Evolutionary conservation across 805 yeast genomes (phyloP).

Genomic region (Hanseniaspora occidentalis): DNA sequence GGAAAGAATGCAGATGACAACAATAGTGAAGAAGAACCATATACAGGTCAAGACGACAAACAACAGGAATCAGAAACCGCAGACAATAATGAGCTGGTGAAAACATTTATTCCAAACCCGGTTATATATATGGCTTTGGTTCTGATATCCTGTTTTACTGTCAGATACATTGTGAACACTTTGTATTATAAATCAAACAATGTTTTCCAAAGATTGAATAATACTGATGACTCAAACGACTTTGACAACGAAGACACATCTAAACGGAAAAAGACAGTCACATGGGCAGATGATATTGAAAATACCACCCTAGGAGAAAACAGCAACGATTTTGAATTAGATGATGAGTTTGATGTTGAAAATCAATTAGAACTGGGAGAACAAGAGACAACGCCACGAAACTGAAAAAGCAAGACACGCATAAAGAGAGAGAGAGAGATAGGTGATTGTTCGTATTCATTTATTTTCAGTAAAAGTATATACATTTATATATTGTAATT

Average conservation of each 20-base stretch:
- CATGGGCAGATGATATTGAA: neutral
- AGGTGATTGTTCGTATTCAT: neutral
- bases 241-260: neutral
- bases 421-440: no score
- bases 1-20: neutral
- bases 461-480: no score
- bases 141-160: neutral
- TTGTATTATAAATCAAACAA: neutral
- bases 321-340: neutral
- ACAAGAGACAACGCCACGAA: neutral
- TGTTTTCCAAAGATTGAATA: neutral
- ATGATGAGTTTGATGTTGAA: neutral
- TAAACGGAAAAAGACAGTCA: neutral
- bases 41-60: neutral
- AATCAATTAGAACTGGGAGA: neutral
- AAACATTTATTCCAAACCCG: no score
- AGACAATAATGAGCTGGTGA: neutral
- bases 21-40: neutral
- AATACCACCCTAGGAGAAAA: neutral
- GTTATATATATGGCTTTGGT: neutral
- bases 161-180: neutral
- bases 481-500: constrained; percentile 5
- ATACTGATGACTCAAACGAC: neutral
- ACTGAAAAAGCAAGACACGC: no score
- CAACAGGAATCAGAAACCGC: neutral